Evolutionary conservation across 2,329 filamentous ascomycete genomes (phyloP).

Genomic region (Calonectria pteridis): DNA sequence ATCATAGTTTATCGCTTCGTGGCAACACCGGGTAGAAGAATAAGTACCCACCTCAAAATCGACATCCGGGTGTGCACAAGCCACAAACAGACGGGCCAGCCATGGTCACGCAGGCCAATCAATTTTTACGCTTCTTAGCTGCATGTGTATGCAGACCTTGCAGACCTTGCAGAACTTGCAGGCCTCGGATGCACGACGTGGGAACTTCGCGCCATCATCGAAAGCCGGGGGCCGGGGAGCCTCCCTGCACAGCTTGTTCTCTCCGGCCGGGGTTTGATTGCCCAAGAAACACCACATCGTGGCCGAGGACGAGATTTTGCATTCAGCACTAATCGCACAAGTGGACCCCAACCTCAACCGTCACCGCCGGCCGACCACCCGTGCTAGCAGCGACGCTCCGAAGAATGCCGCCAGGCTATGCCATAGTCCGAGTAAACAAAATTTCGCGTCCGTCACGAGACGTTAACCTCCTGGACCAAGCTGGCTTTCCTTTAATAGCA

Average conservation of each 20-base stretch:
- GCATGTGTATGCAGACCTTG: slow-evolving; percentile 34
- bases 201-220: slow-evolving; percentile 1
- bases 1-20: slow-evolving; percentile 30
- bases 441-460: slow-evolving; percentile 9
- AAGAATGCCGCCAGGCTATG: slow-evolving; percentile 1
- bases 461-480: background rate
- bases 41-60: slow-evolving; percentile 40
- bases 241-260: slow-evolving; percentile 13
- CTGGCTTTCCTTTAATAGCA: background rate
- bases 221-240: slow-evolving; percentile 10
- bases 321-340: slow-evolving; percentile 9
- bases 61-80: slow-evolving; percentile 31
- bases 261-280: background rate
- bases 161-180: background rate
- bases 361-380: slow-evolving; percentile 12
- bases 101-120: slow-evolving; percentile 37
- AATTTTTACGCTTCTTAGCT: slow-evolving; percentile 31
- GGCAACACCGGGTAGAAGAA: slow-evolving; percentile 36
- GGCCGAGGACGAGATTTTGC: background rate
- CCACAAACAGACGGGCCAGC: slow-evolving; percentile 33
- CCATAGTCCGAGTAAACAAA: background rate
- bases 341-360: background rate
- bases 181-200: slow-evolving; percentile 4
- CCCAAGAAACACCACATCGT: background rate
- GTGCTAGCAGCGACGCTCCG: slow-evolving; percentile 17